A percentile compares a stretch with the other conserved stretches of the same genome.
These are phyloP conservation scores for Aspergillus fumigatus DNA, from an alignment of 2,329 filamentous ascomycete genomes.

Conservation along the genomic window DNA sequence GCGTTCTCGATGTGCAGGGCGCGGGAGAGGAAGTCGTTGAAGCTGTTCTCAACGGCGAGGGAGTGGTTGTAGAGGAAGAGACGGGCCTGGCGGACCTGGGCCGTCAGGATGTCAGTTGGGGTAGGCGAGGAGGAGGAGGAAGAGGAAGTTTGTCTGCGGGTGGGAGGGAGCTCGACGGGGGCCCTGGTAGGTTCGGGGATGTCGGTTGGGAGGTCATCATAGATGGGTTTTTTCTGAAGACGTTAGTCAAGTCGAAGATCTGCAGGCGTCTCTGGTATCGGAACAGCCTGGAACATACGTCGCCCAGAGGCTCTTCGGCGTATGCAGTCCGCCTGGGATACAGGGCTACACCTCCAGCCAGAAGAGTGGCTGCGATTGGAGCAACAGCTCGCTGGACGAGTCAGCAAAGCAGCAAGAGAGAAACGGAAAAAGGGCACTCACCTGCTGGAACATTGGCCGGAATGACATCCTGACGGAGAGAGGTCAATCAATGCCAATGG, in stretches of 20 bases:
- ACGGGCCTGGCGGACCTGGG: slow-evolving; percentile 73
- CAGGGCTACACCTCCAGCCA: slow-evolving; percentile 37
- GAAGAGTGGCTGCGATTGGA: slow-evolving; percentile 37
- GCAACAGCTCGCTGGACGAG: slow-evolving; percentile 34
- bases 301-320: slow-evolving; percentile 39
- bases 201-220: slow-evolving; percentile 37
- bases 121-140: slow-evolving; percentile 53
- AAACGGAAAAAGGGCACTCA: slow-evolving; percentile 16
- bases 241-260: neutral
- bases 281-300: slow-evolving; percentile 21
- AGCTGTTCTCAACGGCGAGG: slow-evolving; percentile 68
- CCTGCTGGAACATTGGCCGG: slow-evolving; percentile 39
- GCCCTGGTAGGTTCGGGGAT: slow-evolving; percentile 20
- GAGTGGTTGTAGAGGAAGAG: slow-evolving; percentile 75
- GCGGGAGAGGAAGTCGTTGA: slow-evolving; percentile 76
- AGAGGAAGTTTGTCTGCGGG: slow-evolving; percentile 12
- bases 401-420: slow-evolving; percentile 18
- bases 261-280: slow-evolving; percentile 3
- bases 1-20: slow-evolving; percentile 82
- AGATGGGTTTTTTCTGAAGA: slow-evolving; percentile 41
- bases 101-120: slow-evolving; percentile 83
- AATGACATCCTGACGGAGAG: slow-evolving; percentile 33
- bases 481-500: slow-evolving; percentile 23
- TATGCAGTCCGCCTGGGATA: slow-evolving; percentile 39
- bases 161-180: slow-evolving; percentile 3